phyloP scores from a whole-genome alignment of 2,329 filamentous ascomycete species.

The Trichoderma polysporum region DNA sequence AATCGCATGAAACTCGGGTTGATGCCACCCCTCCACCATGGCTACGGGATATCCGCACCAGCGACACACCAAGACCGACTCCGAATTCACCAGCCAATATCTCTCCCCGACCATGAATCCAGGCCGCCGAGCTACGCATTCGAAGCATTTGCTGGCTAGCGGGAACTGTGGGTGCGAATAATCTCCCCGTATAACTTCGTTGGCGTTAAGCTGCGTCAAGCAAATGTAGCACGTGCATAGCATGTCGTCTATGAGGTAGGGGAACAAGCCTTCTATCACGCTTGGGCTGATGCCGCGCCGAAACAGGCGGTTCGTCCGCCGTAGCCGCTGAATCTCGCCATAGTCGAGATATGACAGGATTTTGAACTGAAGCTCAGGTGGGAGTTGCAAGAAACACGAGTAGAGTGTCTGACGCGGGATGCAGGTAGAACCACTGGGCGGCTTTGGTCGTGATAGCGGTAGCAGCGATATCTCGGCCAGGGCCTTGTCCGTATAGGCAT shows the following conservation, averaged over 20 bases:
- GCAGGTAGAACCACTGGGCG: background rate
- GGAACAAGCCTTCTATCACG: constrained; percentile 39
- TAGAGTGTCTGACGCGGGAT: constrained; percentile 3
- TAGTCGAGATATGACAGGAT: constrained; percentile 43
- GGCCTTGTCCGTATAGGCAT: background rate
- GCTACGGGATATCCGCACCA: constrained; percentile 44
- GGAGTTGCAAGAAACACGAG: constrained; percentile 36
- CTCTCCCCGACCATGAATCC: constrained; percentile 40
- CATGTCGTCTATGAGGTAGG: constrained; percentile 33
- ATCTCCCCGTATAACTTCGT: constrained; percentile 37
- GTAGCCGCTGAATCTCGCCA: constrained; percentile 44
- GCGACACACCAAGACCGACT: constrained; percentile 41
- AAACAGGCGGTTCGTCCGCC: constrained; percentile 42
- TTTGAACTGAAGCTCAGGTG: constrained; percentile 43
- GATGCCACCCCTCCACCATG: constrained; percentile 30
- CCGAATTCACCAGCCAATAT: constrained; percentile 38
- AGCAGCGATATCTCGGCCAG: background rate
- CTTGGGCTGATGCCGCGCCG: constrained; percentile 36
- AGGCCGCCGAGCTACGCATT: constrained; percentile 37
- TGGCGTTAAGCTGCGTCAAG: constrained; percentile 35
- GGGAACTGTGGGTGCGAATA: constrained; percentile 36
- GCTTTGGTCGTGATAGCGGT: background rate
- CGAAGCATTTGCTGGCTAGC: constrained; percentile 41
- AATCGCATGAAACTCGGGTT: constrained; percentile 41
- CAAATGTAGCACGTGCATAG: constrained; percentile 44